Evolutionary conservation across 306 rosid species (phyloP).

Genomic region (Cucumis melo): DNA sequence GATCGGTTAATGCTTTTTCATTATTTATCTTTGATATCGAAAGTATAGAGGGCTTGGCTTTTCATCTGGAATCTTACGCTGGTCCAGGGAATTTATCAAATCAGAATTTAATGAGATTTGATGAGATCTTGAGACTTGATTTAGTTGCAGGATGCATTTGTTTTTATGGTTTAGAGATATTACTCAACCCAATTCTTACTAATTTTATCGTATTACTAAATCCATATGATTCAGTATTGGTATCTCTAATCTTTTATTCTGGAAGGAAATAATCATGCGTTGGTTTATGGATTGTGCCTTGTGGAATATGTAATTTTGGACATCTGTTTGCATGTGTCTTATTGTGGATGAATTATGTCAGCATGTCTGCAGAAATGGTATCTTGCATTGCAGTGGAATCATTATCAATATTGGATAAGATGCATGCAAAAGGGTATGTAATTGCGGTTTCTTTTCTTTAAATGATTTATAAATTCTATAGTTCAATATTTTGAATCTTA

Average conservation of each 20-base stretch:
- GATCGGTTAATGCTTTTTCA: not conserved
- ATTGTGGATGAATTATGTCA: constrained; percentile 9
- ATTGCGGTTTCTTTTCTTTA: not conserved
- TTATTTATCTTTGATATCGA: not conserved
- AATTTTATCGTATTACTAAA: not conserved
- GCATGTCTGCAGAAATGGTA: constrained; percentile 94
- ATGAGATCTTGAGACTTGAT: not conserved
- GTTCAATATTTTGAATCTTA: not conserved
- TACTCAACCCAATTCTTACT: not conserved
- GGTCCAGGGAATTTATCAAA: not conserved
- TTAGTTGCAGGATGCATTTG: not conserved
- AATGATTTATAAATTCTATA: not conserved
- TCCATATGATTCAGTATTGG: not conserved
- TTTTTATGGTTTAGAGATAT: not conserved
- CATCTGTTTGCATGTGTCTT: not conserved
- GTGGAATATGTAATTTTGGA: not conserved
- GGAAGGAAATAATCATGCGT: not conserved
- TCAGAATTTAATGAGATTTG: not conserved
- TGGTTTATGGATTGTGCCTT: not conserved
- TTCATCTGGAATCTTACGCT: not conserved
- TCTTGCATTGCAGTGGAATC: constrained; percentile 96
- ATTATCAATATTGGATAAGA: constrained; percentile 81
- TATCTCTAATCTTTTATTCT: not conserved
- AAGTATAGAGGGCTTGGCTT: not conserved
- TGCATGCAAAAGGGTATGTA: constrained; percentile 74